Conservation (phyloP, 371 early-diverging fungal species). For the Rhizomucor pusillus region DNA sequence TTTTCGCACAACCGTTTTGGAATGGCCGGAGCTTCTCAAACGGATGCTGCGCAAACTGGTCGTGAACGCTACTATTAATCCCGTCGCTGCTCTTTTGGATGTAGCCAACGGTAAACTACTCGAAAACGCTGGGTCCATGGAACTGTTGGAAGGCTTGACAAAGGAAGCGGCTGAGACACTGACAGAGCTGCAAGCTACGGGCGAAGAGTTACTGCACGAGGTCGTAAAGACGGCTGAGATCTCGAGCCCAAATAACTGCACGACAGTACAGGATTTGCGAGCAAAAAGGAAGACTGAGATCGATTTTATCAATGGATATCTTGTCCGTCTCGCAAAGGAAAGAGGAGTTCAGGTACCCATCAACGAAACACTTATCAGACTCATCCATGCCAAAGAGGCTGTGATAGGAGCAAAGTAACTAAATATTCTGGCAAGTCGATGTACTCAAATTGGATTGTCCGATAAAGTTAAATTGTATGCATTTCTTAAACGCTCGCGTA, state of each 20-base stretch:
- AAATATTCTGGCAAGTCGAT: no score
- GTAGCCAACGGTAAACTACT: conserved; percentile 41
- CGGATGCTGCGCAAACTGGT: conserved; percentile 54
- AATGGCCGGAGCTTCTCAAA: conserved; percentile 38
- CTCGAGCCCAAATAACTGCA: conserved; percentile 49
- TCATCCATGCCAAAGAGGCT: conserved; percentile 3
- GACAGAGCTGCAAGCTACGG: conserved; percentile 21
- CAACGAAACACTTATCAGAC: not conserved
- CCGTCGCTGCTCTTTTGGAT: conserved; percentile 47
- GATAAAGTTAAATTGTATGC: no score
- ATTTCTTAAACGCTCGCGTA: no score
- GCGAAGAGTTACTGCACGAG: conserved; percentile 16
- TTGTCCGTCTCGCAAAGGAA: conserved; percentile 27
- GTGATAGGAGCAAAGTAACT: not conserved
- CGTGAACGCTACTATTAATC: conserved; percentile 59
- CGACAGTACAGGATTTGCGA: conserved; percentile 54
- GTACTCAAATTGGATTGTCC: no score
- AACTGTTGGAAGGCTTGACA: conserved; percentile 22
- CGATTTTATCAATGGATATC: conserved; percentile 62
- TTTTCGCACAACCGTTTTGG: conserved; percentile 21
- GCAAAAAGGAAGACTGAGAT: conserved; percentile 48
- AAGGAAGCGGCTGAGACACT: conserved; percentile 30
- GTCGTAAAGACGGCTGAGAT: conserved; percentile 24
- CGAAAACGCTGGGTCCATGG: conserved; percentile 13
- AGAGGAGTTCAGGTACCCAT: conserved; percentile 10